These are phyloP conservation scores for Arachnomyces sp. DNA, from an alignment of 2,329 filamentous ascomycete genomes.

Conservation along the genomic window DNA sequence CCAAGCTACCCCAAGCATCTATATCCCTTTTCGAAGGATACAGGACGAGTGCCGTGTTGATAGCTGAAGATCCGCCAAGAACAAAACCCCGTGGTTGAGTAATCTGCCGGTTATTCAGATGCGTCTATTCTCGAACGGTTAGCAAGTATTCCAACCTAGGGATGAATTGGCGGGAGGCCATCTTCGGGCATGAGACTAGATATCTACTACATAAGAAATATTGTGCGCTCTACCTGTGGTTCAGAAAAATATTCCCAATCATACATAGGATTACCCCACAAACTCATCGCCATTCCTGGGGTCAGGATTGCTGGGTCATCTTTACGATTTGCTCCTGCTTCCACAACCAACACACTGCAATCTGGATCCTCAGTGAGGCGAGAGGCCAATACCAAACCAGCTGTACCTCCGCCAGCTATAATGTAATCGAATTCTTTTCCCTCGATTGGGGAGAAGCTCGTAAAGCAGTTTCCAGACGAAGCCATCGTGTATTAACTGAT, in stretches of 20 bases:
- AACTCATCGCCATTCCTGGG: slow-evolving; percentile 12
- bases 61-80: slow-evolving; percentile 5
- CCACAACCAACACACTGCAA: neutral
- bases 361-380: neutral
- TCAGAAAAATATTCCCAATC: slow-evolving; percentile 20
- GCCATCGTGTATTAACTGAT: too few relatives aligned
- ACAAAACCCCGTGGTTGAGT: slow-evolving; percentile 11
- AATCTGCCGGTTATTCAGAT: slow-evolving; percentile 13
- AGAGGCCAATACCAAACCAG: neutral
- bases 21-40: slow-evolving; percentile 27
- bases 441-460: too few relatives aligned
- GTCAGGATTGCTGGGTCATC: slow-evolving; percentile 14
- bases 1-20: slow-evolving; percentile 38
- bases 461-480: too few relatives aligned
- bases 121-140: slow-evolving; percentile 2
- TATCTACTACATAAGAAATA: slow-evolving; percentile 1
- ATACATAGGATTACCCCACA: slow-evolving; percentile 18
- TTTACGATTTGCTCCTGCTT: slow-evolving; percentile 10
- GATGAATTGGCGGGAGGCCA: neutral
- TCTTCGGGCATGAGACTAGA: slow-evolving; percentile 3
- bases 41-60: slow-evolving; percentile 4
- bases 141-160: slow-evolving; percentile 12
- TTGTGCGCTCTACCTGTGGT: slow-evolving; percentile 15
- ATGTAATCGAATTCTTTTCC: slow-evolving; percentile 1
- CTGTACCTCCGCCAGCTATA: slow-evolving; percentile 1